Base-by-base conservation (phyloP, 345 rosid species). In the Laguncularia racemosa region DNA sequence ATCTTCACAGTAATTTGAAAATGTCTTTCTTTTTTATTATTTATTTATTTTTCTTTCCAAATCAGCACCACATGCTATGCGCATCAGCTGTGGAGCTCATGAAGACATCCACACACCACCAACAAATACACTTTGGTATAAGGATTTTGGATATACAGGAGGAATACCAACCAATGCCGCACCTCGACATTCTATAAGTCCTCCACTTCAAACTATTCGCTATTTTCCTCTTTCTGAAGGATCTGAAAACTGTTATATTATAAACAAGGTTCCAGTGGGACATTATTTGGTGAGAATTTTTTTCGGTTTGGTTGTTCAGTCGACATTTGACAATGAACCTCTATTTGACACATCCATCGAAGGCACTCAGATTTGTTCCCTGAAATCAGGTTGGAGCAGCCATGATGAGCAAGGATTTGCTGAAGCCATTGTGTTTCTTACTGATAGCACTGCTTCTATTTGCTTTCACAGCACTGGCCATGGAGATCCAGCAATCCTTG, bases 391-490 rank as follows among this genome's bases (percentile, higher is more conserved):
- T 60, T 95, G 99, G 99, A 85, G 82, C 59, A 28, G 20, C 58
- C 75, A 88, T 3, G 92, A 90, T 71, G 88, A 88, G 56, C 97
- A 85, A 75, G 75, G 72, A 20, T 95, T 95, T 48, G 77, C 82
- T 20, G 99, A 95, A 71, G 96, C 95, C 50, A 73, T 67, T 50
- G 77, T 90, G 48, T 85, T 85, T 65, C 89, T 95, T 53, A 57
- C 47, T 2, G 84, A 75, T 71, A 90, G 90, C 10, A 82, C 91
- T 0, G 78, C 74, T 21, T 79, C 97, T 0, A 74, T 95, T 16
- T 95, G 99, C 73, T 85, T 95, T 66, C 99, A 95, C 17, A 85
- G 97, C 63, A 95, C 99, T 2, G 99, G 99, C 52, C 99, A 84
- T 71, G 99, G 99, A 15, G 99, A 90, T 74, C 99, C 96, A 16